phyloP scores from a whole-genome alignment of 139 green algal species.

The Chlamydomonas sp. region DNA sequence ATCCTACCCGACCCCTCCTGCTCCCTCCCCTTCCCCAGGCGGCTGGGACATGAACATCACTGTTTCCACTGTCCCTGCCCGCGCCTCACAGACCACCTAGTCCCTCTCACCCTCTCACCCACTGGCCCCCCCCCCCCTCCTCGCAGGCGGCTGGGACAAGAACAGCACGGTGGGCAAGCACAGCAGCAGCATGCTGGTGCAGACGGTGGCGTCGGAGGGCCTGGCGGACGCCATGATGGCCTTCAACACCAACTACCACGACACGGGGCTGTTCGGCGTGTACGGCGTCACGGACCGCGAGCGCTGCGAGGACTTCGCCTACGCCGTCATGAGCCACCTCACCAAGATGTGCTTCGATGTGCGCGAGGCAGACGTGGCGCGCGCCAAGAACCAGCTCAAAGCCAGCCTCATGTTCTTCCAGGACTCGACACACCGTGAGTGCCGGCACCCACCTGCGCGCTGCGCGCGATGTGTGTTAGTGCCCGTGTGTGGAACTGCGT shows the following conservation, averaged over 20 bases:
- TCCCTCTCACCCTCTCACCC: neutral
- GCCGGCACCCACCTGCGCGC: no score
- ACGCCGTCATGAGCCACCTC: slow-evolving; percentile 77
- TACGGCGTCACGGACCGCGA: slow-evolving; percentile 82
- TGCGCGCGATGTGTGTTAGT: no score
- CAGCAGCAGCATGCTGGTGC: slow-evolving; percentile 77
- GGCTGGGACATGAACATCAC: no score
- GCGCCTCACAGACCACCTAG: neutral
- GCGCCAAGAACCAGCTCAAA: slow-evolving; percentile 97
- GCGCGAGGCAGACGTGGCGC: slow-evolving; percentile 84
- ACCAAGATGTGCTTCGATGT: slow-evolving; percentile 92
- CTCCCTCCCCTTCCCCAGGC: no score
- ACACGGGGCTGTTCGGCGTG: slow-evolving; percentile 97
- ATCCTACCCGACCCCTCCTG: no score
- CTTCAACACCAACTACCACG: slow-evolving; percentile 98
- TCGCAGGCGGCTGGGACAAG: slow-evolving; percentile 80
- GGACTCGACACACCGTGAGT: slow-evolving; percentile 67
- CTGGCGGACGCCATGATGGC: slow-evolving; percentile 92
- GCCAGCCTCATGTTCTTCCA: slow-evolving; percentile 75
- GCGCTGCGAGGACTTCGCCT: slow-evolving; percentile 72
- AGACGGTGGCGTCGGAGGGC: slow-evolving; percentile 87
- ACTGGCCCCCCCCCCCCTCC: neutral
- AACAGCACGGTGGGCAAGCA: slow-evolving; percentile 64
- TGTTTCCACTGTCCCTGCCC: neutral
- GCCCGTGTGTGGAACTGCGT: no score